Evolutionary conservation across 1,284 basidiomycete genomes (phyloP).

Genomic region (Peniophora sp.): DNA sequence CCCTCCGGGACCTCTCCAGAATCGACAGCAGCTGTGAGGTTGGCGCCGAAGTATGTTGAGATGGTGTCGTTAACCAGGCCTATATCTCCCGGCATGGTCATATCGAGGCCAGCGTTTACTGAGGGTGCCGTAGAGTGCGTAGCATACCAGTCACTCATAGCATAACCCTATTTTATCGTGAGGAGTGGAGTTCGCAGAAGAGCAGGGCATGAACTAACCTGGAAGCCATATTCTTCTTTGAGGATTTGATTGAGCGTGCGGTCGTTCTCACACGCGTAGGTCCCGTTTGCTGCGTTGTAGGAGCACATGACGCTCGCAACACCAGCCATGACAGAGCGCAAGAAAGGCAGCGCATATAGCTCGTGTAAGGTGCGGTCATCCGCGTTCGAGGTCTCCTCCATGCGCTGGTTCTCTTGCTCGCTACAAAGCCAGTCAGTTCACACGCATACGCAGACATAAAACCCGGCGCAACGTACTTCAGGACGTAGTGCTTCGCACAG

Average conservation of each 20-base stretch:
- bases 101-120: slow-evolving; percentile 13
- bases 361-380: slow-evolving; percentile 76
- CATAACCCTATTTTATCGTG: slow-evolving; percentile 11
- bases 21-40: slow-evolving; percentile 30
- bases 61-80: slow-evolving; percentile 10
- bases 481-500: slow-evolving; percentile 72
- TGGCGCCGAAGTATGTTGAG: slow-evolving; percentile 17
- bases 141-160: slow-evolving; percentile 20
- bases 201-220: slow-evolving; percentile 3
- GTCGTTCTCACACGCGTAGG: slow-evolving; percentile 75
- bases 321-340: slow-evolving; percentile 67
- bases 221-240: slow-evolving; percentile 34
- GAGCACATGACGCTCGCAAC: slow-evolving; percentile 76
- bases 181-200: too few relatives aligned
- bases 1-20: slow-evolving; percentile 32
- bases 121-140: slow-evolving; percentile 10
- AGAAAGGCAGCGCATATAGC: slow-evolving; percentile 66
- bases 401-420: slow-evolving; percentile 62
- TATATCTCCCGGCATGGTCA: slow-evolving; percentile 19
- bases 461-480: slow-evolving; percentile 45
- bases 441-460: background rate
- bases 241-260: slow-evolving; percentile 70
- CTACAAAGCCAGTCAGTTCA: slow-evolving; percentile 22
- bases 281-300: slow-evolving; percentile 67
- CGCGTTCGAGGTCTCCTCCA: slow-evolving; percentile 51